Evolutionary conservation across 192 early-diverging fungal species (phyloP), one percentile per base, ranked within the genome.

Genomic region (Lobosporangium transversale): DNA sequence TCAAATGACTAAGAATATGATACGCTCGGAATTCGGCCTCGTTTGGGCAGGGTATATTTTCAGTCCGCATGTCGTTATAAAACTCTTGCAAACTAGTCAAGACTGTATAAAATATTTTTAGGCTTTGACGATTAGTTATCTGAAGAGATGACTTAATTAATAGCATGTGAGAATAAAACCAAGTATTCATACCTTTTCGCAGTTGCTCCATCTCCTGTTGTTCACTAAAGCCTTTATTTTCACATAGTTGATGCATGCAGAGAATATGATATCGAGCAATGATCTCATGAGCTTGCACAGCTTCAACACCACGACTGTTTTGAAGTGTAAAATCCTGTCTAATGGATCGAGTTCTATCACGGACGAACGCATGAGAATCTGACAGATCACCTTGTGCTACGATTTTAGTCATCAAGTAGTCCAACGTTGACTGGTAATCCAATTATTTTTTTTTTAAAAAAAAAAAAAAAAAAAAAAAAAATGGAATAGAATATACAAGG

Each of bases 11-110:
- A 11, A 94, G 82, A 14, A 97, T 84, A 60, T 93, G 90, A 82
- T 97, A 97, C 0, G 94, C 96, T 36, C 90, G 86, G 66, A 98
- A 96, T 78, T 98, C 95, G 1, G 94, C 85, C 79, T 98, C 95
- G 45, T 96, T 96, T 0, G 88, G 82, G 26, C 85, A 88, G 1
- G 53, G 47, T 3, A 84, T 68, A 18, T 84, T 84, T 2, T 83
- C 80, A 12, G 79, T 68, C 12, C 83, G 64, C 52, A 89, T 80
- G 65, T 98, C 96, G 30, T 90, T 86, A 68, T 98, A 98, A 44
- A 92, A 94, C 81, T 96, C 93, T 31, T 87, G 88, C 59, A 98
- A 81, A 68, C 88, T 93, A 58, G 92, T 86, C 31, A 98, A 83
- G 26, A 92, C 93, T 92, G 61, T 30, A 43, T 4, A 37, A n/a